These are phyloP conservation scores for Neopestalotiopsis sp. DNA, from an alignment of 2,329 filamentous ascomycete genomes.

Conservation along the genomic window DNA sequence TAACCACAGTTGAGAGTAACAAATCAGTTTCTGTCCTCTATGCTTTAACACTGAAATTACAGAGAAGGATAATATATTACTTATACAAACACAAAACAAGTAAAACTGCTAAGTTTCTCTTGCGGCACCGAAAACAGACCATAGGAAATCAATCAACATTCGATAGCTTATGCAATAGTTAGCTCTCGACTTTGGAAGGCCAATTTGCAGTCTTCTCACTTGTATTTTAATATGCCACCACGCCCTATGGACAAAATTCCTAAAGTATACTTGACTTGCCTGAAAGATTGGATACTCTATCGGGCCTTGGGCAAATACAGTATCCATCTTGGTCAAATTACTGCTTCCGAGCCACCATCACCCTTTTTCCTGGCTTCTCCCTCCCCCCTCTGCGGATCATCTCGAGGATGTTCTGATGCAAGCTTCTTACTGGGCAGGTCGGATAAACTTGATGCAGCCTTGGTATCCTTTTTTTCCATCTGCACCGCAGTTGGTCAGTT, in stretches of 20 bases:
- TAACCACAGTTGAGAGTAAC: neutral
- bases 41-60: neutral
- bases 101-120: neutral
- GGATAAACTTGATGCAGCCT: conserved; percentile 24
- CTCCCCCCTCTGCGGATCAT: conserved; percentile 33
- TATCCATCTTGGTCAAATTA: neutral
- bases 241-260: too few species aligned
- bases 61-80: neutral
- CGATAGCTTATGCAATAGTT: too few species aligned
- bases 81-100: neutral
- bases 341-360: conserved; percentile 14
- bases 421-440: conserved; percentile 30
- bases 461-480: conserved; percentile 26
- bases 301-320: too few species aligned
- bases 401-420: conserved; percentile 27
- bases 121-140: too few species aligned
- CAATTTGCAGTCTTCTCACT: too few species aligned
- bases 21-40: neutral
- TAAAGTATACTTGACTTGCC: too few species aligned
- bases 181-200: too few species aligned
- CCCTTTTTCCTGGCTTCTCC: conserved; percentile 26
- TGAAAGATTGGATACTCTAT: too few species aligned
- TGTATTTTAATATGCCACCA: too few species aligned
- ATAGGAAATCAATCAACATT: too few species aligned
- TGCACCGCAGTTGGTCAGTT: conserved; percentile 1